Evolutionary conservation across 2,329 filamentous ascomycete genomes (phyloP), one percentile per base, ranked within the genome.

Genomic region (Trichoderma pleuroti): DNA sequence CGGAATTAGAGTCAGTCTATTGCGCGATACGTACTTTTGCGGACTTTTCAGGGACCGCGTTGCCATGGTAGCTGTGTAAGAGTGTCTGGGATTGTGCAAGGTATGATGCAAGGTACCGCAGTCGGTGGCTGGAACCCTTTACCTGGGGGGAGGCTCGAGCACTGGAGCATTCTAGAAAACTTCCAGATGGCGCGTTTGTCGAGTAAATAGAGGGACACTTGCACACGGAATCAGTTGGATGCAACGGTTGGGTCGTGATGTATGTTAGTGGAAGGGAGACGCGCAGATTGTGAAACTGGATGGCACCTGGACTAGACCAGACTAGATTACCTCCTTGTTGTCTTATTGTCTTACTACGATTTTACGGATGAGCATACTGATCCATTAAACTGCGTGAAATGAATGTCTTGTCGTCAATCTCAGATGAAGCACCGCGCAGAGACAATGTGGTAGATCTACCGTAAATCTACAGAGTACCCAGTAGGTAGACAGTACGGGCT

Each of bases 71-170:
- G 32, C 63, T 39, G 49, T 57, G 49, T n/a, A 36, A 14, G 30
- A 16, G 46, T 42, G 14, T 62, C 34, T 28, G 16, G 34, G 34
- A 62, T 62, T 42, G 34, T 32, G 32, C 60, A 39, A 57, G 49
- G 63, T 30, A 57, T 21, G 21, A 54, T 66, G 63, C 63, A 66
- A 66, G 63, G 63, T 66, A 66, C 63, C 63, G 63, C 63, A n/a
- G 46, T 36, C 62, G 10, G 62, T 54, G 46, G n/a, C 62, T 36
- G 46, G 46, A n/a, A 49, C 30, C 39, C 62, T 52, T 52, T 16
- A n/a, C 32, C 30, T 39, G 8, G 39, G 39, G 30, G 46, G 26
- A 28, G 39, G 8, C 54, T 59, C 21, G n/a, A 42, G 59, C 18
- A 6, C 24, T 18, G 49, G 63, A 61, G 36, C 28, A 24, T 68